Conservation (phyloP, 2,329 filamentous ascomycete species). For the Sporothrix phasma region DNA sequence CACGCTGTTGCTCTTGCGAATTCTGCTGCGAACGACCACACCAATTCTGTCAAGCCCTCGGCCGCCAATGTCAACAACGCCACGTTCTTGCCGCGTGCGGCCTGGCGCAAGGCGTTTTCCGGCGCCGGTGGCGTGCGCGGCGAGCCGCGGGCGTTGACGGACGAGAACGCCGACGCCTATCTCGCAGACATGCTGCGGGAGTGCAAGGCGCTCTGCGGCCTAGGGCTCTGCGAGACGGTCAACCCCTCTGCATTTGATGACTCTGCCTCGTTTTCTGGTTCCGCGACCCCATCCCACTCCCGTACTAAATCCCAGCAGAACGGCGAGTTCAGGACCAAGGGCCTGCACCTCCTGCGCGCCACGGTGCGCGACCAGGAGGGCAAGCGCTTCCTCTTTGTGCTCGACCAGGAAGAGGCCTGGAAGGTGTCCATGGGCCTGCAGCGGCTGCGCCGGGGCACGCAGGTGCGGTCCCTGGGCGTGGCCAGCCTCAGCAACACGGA, state of each 20-base stretch:
- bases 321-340: conserved; percentile 45
- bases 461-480: conserved; percentile 50
- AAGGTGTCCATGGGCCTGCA: conserved; percentile 55
- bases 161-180: conserved; percentile 58
- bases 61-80: conserved; percentile 32
- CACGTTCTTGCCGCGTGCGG: conserved; percentile 39
- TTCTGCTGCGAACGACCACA: conserved; percentile 27
- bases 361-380: conserved; percentile 56
- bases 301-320: conserved; percentile 33
- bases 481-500: conserved; percentile 46
- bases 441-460: conserved; percentile 48
- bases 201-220: conserved; percentile 55
- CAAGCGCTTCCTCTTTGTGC: conserved; percentile 55
- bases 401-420: conserved; percentile 57
- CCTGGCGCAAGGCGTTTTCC: conserved; percentile 32
- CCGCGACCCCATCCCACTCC: conserved; percentile 18
- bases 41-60: conserved; percentile 29
- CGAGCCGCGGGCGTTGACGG: conserved; percentile 42
- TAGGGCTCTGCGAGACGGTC: conserved; percentile 39
- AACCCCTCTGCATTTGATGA: conserved; percentile 13
- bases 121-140: conserved; percentile 35
- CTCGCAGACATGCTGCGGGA: conserved; percentile 51
- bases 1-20: conserved; percentile 43
- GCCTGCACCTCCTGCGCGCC: conserved; percentile 53
- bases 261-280: conserved; percentile 17